phyloP scores from a whole-genome alignment of 129 eudicot species.

The Centella asiatica region DNA sequence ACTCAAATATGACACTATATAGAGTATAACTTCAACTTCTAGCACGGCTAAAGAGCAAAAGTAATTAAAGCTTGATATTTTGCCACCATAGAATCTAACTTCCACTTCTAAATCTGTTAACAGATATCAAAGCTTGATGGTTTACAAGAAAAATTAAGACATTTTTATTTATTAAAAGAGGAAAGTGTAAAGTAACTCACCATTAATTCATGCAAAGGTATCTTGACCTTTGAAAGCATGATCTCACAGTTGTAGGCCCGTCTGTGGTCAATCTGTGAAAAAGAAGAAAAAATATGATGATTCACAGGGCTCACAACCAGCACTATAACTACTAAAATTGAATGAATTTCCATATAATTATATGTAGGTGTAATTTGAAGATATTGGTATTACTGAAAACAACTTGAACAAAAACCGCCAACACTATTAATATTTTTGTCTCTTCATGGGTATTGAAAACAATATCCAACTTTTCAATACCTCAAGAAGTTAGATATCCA shows the following conservation, averaged over 20 bases:
- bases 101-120: neutral
- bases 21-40: too few relatives aligned
- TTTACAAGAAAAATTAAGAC: neutral
- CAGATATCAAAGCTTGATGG: neutral
- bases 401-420: too few relatives aligned
- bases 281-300: neutral
- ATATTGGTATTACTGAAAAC: neutral
- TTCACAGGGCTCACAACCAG: too few relatives aligned
- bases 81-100: neutral
- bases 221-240: conserved; percentile 93
- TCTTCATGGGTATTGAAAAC: too few relatives aligned
- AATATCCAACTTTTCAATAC: too few relatives aligned
- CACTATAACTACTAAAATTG: too few relatives aligned
- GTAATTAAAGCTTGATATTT: too few relatives aligned
- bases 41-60: too few relatives aligned
- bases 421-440: too few relatives aligned
- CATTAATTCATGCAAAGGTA: conserved; percentile 68
- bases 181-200: conserved; percentile 30
- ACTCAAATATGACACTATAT: too few relatives aligned
- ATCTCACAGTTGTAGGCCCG: conserved; percentile 93
- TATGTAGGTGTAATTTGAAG: neutral
- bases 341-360: too few relatives aligned
- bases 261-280: conserved; percentile 68
- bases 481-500: too few relatives aligned
- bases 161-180: neutral